Evolutionary conservation across 208 protist genomes (phyloP), one percentile per base, ranked within the genome.

Genomic region (Leishmania major): DNA sequence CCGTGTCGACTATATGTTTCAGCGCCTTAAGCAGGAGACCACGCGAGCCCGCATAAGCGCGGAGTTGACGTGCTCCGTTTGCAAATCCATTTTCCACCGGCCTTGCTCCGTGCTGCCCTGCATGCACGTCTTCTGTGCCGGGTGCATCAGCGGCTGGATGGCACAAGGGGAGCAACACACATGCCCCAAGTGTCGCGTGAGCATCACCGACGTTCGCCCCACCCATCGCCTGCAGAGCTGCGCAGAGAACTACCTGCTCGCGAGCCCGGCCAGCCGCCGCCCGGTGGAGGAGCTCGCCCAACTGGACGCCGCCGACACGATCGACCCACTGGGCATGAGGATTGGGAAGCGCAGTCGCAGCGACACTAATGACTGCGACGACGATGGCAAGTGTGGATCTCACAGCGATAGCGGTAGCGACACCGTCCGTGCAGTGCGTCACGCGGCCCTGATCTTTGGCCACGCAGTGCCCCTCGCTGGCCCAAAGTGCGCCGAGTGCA

Each of bases 121-220:
- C 76, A 91, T 96, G 88, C 96, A 98, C 88, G 91, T 93, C 57
- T 97, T 96, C 79, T 98, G 96, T 77, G 91, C 91, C 5, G 75
- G 82, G 17, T 98, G 96, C 82, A 90, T 98, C 78, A 95, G 89
- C 78, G 73, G 77, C 51, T 95, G 92, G 91, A 25, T 96, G n/a
- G 73, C 66, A 17, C 49, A 85, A 43, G 81, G 83, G 1, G 15
- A 49, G 22, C 25, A 35, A 6, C 45, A 51, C 60, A 89, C 64
- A n/a, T 98, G 96, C 77, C 86, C 92, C 15, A 84, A 95, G 82
- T 98, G 96, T 82, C 85, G 89, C 66, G 40, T 47, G 31, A 40
- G 55, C 22, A 81, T 97, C 22, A 75, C 82, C 5, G 91, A 95
- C 72, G 79, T 97, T 15, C 91, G 91, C 13, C 95, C 92, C 4